A percentile compares a stretch with the other conserved stretches of the same genome.
Conservation (phyloP, 345 rosid species). For the Rubroshorea leprosula region DNA sequence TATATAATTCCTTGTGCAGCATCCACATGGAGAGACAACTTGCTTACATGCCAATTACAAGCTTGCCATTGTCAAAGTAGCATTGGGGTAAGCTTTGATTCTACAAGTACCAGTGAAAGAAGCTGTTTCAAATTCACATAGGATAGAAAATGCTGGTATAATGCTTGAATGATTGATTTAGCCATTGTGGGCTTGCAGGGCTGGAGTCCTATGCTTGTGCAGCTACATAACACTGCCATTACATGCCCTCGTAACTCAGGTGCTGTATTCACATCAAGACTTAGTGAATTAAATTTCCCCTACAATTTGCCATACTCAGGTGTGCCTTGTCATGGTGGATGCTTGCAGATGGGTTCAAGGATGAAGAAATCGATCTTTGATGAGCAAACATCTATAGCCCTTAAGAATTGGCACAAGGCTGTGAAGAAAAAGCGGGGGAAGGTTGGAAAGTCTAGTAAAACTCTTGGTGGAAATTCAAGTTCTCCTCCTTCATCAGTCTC, state of each 20-base stretch:
- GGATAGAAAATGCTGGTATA: background rate
- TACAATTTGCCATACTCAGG: no score
- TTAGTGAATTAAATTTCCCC: no score
- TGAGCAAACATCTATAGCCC: slow-evolving; percentile 87
- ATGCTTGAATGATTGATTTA: background rate
- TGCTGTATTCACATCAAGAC: no score
- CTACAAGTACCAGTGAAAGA: background rate
- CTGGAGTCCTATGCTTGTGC: slow-evolving; percentile 54
- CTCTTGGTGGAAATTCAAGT: slow-evolving; percentile 45
- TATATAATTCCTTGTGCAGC: slow-evolving; percentile 37
- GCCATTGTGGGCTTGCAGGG: slow-evolving; percentile 32
- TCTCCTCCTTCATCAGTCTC: slow-evolving; percentile 34
- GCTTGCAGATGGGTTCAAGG: slow-evolving; percentile 71
- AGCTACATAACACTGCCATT: slow-evolving; percentile 94
- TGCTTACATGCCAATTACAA: slow-evolving; percentile 67
- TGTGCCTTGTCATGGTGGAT: background rate
- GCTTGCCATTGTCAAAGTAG: slow-evolving; percentile 48
- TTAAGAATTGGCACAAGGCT: slow-evolving; percentile 84
- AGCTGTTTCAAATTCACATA: background rate
- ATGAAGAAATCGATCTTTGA: slow-evolving; percentile 93
- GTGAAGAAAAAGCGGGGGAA: slow-evolving; percentile 53
- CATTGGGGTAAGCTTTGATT: slow-evolving; percentile 55
- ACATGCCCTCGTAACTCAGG: slow-evolving; percentile 94
- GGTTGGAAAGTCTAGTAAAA: slow-evolving; percentile 43
- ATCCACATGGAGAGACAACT: slow-evolving; percentile 55